Conservation (phyloP, 441 rosid species). For the Jatropha podagrica region DNA sequence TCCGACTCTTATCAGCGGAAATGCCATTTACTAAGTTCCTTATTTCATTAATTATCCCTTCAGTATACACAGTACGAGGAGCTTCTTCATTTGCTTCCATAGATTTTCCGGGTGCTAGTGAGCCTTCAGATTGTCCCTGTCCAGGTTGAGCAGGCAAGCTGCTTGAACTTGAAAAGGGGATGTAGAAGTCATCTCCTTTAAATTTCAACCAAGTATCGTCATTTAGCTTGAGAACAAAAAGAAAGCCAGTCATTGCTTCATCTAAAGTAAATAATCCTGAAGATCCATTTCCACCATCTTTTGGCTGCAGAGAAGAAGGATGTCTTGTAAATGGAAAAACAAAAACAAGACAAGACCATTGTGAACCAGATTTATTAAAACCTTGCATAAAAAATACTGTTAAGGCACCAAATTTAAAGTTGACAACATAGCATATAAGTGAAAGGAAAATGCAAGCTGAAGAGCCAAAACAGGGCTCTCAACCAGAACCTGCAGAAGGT, state of each 20-base stretch:
- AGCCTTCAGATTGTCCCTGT: slow-evolving; percentile 34
- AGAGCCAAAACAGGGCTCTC: slow-evolving; percentile 3
- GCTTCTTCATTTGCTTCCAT: slow-evolving; percentile 41
- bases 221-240: slow-evolving; percentile 79
- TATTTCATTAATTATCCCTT: slow-evolving; percentile 74
- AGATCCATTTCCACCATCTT: slow-evolving; percentile 57
- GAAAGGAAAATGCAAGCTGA: not conserved
- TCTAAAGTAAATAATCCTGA: slow-evolving; percentile 67
- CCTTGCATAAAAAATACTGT: not conserved
- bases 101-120: slow-evolving; percentile 32
- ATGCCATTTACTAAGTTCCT: slow-evolving; percentile 70
- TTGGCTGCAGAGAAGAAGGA: slow-evolving; percentile 54
- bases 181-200: slow-evolving; percentile 71
- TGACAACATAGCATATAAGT: not conserved
- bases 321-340: slow-evolving; percentile 20
- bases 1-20: slow-evolving; percentile 53
- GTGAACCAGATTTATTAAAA: slow-evolving; percentile 3
- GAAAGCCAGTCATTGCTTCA: slow-evolving; percentile 60
- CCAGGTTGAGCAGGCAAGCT: slow-evolving; percentile 34
- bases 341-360: slow-evolving; percentile 21
- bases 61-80: slow-evolving; percentile 45
- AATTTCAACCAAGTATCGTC: slow-evolving; percentile 69
- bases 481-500: not conserved
- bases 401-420: not conserved
- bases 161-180: slow-evolving; percentile 60